phyloP scores from a whole-genome alignment of 2,329 filamentous ascomycete genomes.

The Knoxdaviesia proteae region DNA sequence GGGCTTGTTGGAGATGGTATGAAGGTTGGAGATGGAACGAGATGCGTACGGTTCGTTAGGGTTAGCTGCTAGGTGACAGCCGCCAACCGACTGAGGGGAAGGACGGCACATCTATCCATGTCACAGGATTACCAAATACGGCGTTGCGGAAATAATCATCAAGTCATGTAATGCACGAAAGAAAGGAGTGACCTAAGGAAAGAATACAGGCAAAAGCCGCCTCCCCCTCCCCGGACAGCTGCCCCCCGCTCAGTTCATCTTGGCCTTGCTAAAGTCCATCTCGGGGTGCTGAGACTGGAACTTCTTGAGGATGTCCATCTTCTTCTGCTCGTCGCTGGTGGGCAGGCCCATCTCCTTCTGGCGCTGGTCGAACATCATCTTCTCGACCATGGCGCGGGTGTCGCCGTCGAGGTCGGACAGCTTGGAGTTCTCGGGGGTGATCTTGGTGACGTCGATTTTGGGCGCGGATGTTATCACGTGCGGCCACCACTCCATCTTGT shows the following conservation, averaged over 20 bases:
- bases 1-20: too few species aligned
- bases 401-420: conserved; percentile 84
- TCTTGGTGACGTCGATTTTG: conserved; percentile 87
- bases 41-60: too few species aligned
- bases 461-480: conserved; percentile 76
- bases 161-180: too few species aligned
- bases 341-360: conserved; percentile 87
- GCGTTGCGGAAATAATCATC: too few species aligned
- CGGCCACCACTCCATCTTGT: conserved; percentile 97
- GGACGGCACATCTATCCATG: too few species aligned
- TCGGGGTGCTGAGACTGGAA: conserved; percentile 66
- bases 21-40: too few species aligned
- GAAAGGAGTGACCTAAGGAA: too few species aligned
- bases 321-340: conserved; percentile 87
- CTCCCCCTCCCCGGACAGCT: not conserved
- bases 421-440: conserved; percentile 80
- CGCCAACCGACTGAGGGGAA: too few species aligned
- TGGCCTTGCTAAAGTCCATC: conserved; percentile 53
- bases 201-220: too few species aligned
- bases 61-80: too few species aligned
- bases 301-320: conserved; percentile 77
- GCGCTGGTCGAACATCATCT: conserved; percentile 99
- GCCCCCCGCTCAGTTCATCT: conserved; percentile 28
- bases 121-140: too few species aligned
- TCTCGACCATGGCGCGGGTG: conserved; percentile 94